Evolutionary conservation across 2,329 filamentous ascomycete genomes (phyloP).

Genomic region (Periconia digitata): DNA sequence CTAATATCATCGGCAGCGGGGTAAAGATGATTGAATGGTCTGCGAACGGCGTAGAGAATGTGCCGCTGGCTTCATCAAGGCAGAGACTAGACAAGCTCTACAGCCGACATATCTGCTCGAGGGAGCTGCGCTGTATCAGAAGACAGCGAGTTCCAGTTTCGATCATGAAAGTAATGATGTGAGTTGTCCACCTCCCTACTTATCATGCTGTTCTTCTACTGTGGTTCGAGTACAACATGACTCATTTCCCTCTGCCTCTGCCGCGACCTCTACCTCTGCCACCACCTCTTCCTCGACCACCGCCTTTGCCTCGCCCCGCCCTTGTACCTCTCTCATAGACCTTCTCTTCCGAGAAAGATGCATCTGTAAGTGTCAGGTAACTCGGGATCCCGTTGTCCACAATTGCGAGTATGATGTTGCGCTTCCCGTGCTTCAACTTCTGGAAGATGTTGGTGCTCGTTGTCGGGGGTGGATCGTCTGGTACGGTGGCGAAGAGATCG

Average conservation of each 20-base stretch:
- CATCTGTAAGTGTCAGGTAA: slow-evolving; percentile 79
- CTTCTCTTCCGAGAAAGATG: slow-evolving; percentile 71
- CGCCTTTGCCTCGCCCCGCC: slow-evolving; percentile 40
- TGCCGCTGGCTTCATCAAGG: too few species aligned
- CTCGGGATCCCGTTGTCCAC: slow-evolving; percentile 90
- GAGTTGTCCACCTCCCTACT: too few species aligned
- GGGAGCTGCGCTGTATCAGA: too few species aligned
- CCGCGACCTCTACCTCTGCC: slow-evolving; percentile 47
- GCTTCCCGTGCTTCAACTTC: slow-evolving; percentile 78
- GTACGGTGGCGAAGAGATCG: slow-evolving; percentile 71
- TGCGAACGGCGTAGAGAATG: too few species aligned
- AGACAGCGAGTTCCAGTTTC: too few species aligned
- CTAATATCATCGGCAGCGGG: too few species aligned
- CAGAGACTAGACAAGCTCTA: too few species aligned
- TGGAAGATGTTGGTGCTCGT: slow-evolving; percentile 67
- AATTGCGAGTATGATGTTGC: slow-evolving; percentile 82
- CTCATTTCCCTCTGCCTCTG: slow-evolving; percentile 28
- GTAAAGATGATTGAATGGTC: too few species aligned
- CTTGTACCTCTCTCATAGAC: slow-evolving; percentile 64
- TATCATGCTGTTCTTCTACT: too few species aligned
- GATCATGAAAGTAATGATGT: too few species aligned
- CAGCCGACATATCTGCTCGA: too few species aligned
- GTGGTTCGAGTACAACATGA: too few species aligned
- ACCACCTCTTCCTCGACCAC: slow-evolving; percentile 37
- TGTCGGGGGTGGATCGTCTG: slow-evolving; percentile 65